These are phyloP conservation scores for Paraphaeosphaeria sporulosa DNA, from an alignment of 2,329 filamentous ascomycete genomes.

Conservation along the genomic window DNA sequence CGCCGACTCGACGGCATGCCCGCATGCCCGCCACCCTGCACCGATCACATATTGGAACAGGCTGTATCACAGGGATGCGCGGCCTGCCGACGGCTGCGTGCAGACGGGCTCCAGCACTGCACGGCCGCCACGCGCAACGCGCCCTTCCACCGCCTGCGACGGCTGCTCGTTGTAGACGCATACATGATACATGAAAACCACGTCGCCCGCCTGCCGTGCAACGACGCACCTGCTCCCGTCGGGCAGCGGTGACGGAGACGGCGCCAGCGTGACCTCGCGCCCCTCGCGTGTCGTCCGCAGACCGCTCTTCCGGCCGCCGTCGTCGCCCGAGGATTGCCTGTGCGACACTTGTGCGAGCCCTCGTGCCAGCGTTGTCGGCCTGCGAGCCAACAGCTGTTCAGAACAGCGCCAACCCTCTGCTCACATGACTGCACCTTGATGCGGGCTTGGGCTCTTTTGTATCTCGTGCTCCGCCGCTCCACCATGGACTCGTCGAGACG, in stretches of 20 bases:
- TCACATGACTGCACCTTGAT: slow-evolving; percentile 46
- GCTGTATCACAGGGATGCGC: slow-evolving; percentile 5
- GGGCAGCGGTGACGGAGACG: slow-evolving; percentile 21
- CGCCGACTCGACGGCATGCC: no score
- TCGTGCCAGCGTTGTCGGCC: slow-evolving; percentile 36
- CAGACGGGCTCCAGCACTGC: no score
- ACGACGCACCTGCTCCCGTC: slow-evolving; percentile 28
- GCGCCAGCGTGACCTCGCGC: slow-evolving; percentile 20
- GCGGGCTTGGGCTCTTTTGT: slow-evolving; percentile 33
- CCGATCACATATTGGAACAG: slow-evolving; percentile 10
- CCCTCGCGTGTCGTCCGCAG: slow-evolving; percentile 24
- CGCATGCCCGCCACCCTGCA: slow-evolving; percentile 8
- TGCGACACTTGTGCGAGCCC: slow-evolving; percentile 16
- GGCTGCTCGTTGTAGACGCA: slow-evolving; percentile 18
- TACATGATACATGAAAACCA: slow-evolving; percentile 23
- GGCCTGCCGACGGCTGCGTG: slow-evolving; percentile 13
- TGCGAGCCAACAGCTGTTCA: slow-evolving; percentile 38
- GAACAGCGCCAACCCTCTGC: slow-evolving; percentile 32
- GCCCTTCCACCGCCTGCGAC: slow-evolving; percentile 2
- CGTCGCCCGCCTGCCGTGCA: slow-evolving; percentile 16
- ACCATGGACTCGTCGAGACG: slow-evolving; percentile 31
- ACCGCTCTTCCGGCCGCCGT: slow-evolving; percentile 37
- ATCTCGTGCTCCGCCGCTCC: slow-evolving; percentile 33
- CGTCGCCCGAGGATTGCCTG: slow-evolving; percentile 17
- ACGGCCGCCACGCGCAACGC: slow-evolving; percentile 21